Conservation (phyloP, 2,329 filamentous ascomycete genomes). For the Aspergillus sergii region DNA sequence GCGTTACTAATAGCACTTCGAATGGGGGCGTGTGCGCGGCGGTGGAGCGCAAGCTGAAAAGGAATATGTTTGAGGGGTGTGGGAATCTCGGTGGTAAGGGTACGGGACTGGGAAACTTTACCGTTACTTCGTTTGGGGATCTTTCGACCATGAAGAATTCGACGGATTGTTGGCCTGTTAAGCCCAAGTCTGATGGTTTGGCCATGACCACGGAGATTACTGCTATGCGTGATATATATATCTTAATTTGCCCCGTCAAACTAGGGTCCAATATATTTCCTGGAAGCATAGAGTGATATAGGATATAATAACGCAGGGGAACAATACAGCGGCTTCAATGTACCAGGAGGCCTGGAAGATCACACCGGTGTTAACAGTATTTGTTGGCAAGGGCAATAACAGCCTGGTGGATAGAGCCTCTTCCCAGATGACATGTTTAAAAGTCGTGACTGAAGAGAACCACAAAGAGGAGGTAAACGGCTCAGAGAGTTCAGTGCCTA, state of each 20-base stretch:
- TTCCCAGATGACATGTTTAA: conserved; percentile 21
- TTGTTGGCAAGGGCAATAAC: conserved; percentile 6
- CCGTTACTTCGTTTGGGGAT: conserved; percentile 8
- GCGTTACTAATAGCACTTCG: neutral
- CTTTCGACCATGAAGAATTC: conserved; percentile 8
- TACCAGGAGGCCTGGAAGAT: conserved; percentile 17
- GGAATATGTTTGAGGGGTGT: conserved; percentile 10
- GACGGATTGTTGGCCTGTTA: conserved; percentile 17
- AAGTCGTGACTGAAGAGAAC: conserved; percentile 14
- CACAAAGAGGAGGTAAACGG: neutral
- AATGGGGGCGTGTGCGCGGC: neutral
- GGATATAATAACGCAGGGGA: neutral
- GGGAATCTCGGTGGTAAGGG: conserved; percentile 1
- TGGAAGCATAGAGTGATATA: neutral
- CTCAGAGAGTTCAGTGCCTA: neutral
- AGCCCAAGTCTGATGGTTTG: conserved; percentile 14
- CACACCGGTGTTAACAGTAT: conserved; percentile 19
- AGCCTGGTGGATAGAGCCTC: conserved; percentile 15
- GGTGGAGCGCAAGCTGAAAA: neutral
- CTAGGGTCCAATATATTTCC: neutral
- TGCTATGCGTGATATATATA: neutral
- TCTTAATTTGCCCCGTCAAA: neutral
- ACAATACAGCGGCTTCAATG: conserved; percentile 5
- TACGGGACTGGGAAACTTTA: conserved; percentile 13
- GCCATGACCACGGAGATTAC: conserved; percentile 7